These are phyloP conservation scores for Salix caprea DNA, from an alignment of 345 rosid genomes.

Conservation along the genomic window DNA sequence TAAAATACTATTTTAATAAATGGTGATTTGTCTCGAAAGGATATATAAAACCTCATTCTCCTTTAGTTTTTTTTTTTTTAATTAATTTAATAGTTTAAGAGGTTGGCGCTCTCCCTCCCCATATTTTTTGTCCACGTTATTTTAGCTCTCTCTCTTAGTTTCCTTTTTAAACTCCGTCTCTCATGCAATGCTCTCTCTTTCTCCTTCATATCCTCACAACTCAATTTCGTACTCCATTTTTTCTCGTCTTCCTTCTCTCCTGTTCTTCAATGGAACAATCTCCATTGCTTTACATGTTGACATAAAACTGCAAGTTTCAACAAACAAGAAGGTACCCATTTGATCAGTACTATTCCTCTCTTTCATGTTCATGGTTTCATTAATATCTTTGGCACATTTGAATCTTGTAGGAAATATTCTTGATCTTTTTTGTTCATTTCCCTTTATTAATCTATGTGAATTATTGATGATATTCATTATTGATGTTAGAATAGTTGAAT, in stretches of 20 bases:
- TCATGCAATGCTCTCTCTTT: slow-evolving; percentile 28
- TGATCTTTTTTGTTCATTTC: not conserved
- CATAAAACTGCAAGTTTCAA: not conserved
- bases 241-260: slow-evolving; percentile 5
- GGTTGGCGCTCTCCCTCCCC: not conserved
- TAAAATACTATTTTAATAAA: too few relatives aligned
- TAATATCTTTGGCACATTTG: not conserved
- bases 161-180: not conserved
- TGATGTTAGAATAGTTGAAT: not conserved
- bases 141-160: slow-evolving; percentile 14
- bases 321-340: slow-evolving; percentile 25
- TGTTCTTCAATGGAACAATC: not conserved
- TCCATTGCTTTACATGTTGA: not conserved
- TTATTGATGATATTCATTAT: not conserved
- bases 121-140: slow-evolving; percentile 17
- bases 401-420: not conserved
- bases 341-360: not conserved
- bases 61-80: too few relatives aligned
- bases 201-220: not conserved
- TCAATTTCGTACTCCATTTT: slow-evolving; percentile 12
- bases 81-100: slow-evolving; percentile 10
- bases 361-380: not conserved
- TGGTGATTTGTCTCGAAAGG: too few relatives aligned
- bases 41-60: too few relatives aligned
- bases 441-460: not conserved